Evolutionary conservation across 2,329 filamentous ascomycete genomes (phyloP).

Genomic region (Emergomyces pasteurianus): DNA sequence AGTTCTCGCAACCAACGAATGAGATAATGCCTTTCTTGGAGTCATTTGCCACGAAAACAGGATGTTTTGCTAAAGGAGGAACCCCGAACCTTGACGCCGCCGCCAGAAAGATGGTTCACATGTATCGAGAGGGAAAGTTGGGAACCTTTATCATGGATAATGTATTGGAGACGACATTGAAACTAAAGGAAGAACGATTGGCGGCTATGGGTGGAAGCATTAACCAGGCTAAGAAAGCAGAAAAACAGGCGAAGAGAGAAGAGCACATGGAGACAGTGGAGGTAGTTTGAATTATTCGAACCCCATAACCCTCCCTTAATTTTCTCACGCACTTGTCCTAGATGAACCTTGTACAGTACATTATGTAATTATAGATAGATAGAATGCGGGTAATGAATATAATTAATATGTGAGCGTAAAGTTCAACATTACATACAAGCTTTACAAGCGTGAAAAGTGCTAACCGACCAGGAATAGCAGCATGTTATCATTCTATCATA

Average conservation of each 20-base stretch:
- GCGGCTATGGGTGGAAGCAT: constrained; percentile 28
- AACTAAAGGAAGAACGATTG: constrained; percentile 26
- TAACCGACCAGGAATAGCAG: not conserved
- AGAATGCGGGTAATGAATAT: constrained; percentile 1
- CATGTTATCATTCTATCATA: constrained; percentile 21
- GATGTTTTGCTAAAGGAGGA: constrained; percentile 63
- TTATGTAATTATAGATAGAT: not conserved
- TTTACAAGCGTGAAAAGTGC: constrained; percentile 1
- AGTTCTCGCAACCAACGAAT: constrained; percentile 64
- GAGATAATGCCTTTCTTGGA: constrained; percentile 63
- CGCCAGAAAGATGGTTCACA: constrained; percentile 67
- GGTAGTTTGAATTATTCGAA: not conserved
- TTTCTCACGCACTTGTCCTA: not conserved
- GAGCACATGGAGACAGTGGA: not conserved
- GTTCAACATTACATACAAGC: constrained; percentile 1
- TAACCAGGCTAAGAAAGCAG: constrained; percentile 31
- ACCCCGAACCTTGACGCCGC: constrained; percentile 57
- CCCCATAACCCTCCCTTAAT: not conserved
- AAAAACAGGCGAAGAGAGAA: constrained; percentile 21
- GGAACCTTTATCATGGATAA: constrained; percentile 72
- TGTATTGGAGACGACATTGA: constrained; percentile 50
- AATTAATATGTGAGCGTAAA: not conserved
- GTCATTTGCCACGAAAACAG: constrained; percentile 59
- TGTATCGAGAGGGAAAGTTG: constrained; percentile 66
- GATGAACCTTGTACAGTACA: not conserved